Evolutionary conservation across 306 rosid genomes (phyloP).

Genomic region (Gleditsia sinensis): DNA sequence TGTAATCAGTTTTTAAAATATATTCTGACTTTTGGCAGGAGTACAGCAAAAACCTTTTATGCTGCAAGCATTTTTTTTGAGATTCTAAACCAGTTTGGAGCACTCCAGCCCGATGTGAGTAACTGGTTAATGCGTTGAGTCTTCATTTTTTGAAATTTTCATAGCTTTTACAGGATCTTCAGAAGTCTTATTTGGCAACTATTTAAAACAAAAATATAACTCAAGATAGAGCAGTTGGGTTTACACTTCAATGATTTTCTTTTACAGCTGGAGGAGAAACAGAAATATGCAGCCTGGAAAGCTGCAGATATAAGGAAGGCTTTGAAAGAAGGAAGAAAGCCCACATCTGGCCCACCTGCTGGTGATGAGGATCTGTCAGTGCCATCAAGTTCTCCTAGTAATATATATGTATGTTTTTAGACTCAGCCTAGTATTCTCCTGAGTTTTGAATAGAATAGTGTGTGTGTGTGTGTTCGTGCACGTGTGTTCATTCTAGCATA

Average conservation of each 20-base stretch:
- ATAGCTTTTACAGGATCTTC: conserved; percentile 18
- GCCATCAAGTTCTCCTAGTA: conserved; percentile 53
- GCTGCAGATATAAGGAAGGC: conserved; percentile 99
- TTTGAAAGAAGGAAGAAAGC: conserved; percentile 93
- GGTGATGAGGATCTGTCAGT: conserved; percentile 84
- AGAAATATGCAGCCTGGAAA: conserved; percentile 98
- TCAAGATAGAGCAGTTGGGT: conserved; percentile 23
- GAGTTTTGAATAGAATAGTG: not conserved
- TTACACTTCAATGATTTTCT: conserved; percentile 29
- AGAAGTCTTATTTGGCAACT: not conserved
- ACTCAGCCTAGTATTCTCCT: conserved; percentile 23
- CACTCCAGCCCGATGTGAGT: conserved; percentile 87
- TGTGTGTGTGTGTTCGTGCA: not conserved
- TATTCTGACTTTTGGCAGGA: conserved; percentile 55
- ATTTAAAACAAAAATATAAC: conserved; percentile 20
- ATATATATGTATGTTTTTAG: conserved; percentile 59
- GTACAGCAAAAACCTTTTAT: conserved; percentile 96
- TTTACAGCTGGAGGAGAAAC: conserved; percentile 94
- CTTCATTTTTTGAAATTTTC: conserved; percentile 19
- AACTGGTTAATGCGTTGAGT: conserved; percentile 29
- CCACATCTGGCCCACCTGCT: conserved; percentile 83
- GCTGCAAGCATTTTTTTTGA: conserved; percentile 99
- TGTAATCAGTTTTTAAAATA: not conserved
- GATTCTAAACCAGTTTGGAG: conserved; percentile 88
- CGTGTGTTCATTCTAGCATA: conserved; percentile 10